These are phyloP conservation scores for Globisporangium emineosum DNA, from an alignment of 352 stramenopile genomes.

Conservation along the genomic window DNA sequence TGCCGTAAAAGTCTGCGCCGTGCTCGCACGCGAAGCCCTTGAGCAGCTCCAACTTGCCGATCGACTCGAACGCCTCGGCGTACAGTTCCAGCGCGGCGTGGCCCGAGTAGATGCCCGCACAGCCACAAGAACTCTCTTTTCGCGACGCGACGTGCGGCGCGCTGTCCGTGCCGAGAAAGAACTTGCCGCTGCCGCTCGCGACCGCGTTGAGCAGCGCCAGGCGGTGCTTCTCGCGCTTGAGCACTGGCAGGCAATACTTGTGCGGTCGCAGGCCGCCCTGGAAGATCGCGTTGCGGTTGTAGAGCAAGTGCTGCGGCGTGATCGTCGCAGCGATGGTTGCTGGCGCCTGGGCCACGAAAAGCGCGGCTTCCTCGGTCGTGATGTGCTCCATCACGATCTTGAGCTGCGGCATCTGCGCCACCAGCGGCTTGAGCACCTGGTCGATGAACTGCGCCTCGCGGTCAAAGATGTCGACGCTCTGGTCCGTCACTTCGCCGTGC, in stretches of 20 bases:
- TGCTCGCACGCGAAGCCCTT: conserved; percentile 94
- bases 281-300: conserved; percentile 97
- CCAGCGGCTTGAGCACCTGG: conserved; percentile 92
- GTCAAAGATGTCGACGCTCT: conserved; percentile 97
- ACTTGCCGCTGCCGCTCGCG: conserved; percentile 92
- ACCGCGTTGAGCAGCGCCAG: conserved; percentile 89
- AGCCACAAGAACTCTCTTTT: conserved; percentile 93
- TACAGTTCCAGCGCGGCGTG: conserved; percentile 97
- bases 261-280: conserved; percentile 96
- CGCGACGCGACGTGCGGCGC: conserved; percentile 91
- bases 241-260: conserved; percentile 99
- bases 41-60: conserved; percentile 91
- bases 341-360: conserved; percentile 89
- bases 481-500: conserved; percentile 96
- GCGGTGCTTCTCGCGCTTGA: conserved; percentile 95
- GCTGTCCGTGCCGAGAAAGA: conserved; percentile 98
- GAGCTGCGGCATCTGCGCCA: conserved; percentile 90
- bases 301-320: conserved; percentile 99
- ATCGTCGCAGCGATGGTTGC: conserved; percentile 96
- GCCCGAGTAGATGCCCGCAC: conserved; percentile 96
- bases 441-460: conserved; percentile 96
- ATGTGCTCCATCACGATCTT: conserved; percentile 99
- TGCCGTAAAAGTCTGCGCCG: conserved; percentile 96
- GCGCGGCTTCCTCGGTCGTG: conserved; percentile 94
- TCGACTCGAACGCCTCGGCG: conserved; percentile 95